Base-by-base conservation (phyloP, 495 filamentous ascomycete species). In the Talaromyces thailandensis region DNA sequence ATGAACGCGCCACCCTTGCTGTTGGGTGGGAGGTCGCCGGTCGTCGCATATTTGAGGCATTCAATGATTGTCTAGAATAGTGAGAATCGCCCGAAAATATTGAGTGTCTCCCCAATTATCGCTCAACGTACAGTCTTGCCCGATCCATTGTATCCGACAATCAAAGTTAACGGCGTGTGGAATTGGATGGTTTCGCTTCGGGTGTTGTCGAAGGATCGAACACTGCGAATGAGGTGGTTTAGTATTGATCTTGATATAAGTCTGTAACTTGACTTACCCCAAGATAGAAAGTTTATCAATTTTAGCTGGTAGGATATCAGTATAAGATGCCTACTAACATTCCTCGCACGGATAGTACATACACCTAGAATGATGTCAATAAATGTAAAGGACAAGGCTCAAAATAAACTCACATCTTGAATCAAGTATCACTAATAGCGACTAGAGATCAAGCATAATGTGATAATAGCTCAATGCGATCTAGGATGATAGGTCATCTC, bases 31-130 rank as follows among this genome's bases (percentile, higher is more conserved):
- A 96, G 81, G 64, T 96, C 88, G 58, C 94, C 94, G 12, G 92
- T 97, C 32, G 95, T 96, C 51, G 89, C 93, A 88, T 96, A 98
- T 71, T 97, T 97, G 67, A 98, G 91, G 70, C 94, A 96, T 73
- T 98, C 94, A 75, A 98, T 98, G 71, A 98, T 96, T 52, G 95
- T 98, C 84, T 88, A 65, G 9, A 45, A 43, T 14, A 32, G 29
- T 56, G 2, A 56, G 53, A n/a, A 6, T 29, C 12, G 53, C 32
- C n/a, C 26, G n/a, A n/a, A n/a, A n/a, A n/a, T n/a, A n/a, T n/a
- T n/a, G n/a, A 55, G 23, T 51, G 21, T 32, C 8, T 7, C 11
- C 0, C 7, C 55, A 48, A 16, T 55, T 35, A 12, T 28, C 23
- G 16, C 62, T 37, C n/a, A 43, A 67, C 76, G 23, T 74, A 85